Evolutionary conservation across 768 basidiomycete species (phyloP), one percentile per base, ranked within the genome.

Genomic region (Suillus subalutaceus): DNA sequence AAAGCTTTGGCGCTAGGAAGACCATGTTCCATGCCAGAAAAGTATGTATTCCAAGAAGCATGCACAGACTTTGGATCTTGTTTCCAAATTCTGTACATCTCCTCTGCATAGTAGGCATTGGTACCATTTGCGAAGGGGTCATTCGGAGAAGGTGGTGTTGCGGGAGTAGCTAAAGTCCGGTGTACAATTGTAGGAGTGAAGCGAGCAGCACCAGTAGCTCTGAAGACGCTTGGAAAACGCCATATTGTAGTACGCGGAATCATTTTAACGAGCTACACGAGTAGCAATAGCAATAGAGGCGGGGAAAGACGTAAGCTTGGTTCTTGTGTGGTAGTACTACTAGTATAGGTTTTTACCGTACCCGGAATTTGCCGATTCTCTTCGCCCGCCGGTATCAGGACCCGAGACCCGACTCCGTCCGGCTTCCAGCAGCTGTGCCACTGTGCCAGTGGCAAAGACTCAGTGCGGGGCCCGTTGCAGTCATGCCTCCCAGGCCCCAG

Each of bases 1-100:
- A 95, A 99, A 4, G 97, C 94, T 70, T 93, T 84, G 30, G 86
- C 74, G 70, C 90, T 90, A 3, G 86, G 80, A 12, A 99, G 75
- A 56, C 97, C 97, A 72, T 90, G 90, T 72, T 97, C 96, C 77
- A 99, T 86, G 48, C 94, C 97, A 4, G 90, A 86, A 75, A 99
- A 99, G 81, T 99, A 99, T 62, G 89, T 86, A 67, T 91, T 86
- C 97, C 97, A 99, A 5, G 96, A 97, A 0, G 87, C 83, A 81
- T 99, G 97, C 0, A 99, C 97, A 26, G 92, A 90, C 68, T 87
- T 85, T 52, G 95, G 93, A 79, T 99, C 94, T 80, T 93, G 85
- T 77, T 85, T 86, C 94, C 93, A 95, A 71, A 90, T 88, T 70
- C 88, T 87, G 80, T 97, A 98, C 97, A 98, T 98, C 79, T 97